Conservation (phyloP, 495 filamentous ascomycete species). For the Opeltia flavorubescens region DNA sequence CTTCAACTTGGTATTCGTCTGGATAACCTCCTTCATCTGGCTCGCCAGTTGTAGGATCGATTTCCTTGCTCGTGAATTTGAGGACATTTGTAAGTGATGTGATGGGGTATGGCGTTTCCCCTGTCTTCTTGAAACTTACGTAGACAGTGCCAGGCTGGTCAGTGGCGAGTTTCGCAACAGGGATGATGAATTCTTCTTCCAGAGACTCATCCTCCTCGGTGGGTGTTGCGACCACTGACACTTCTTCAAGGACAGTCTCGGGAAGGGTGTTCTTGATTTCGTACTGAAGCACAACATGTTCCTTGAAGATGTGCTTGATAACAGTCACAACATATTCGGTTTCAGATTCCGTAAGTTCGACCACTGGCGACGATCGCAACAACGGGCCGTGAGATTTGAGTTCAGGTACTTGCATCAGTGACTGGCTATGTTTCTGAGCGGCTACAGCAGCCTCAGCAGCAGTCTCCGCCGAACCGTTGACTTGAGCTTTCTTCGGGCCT, state of each 20-base stretch:
- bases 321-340: conserved; percentile 93
- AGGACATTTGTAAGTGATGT: conserved; percentile 81
- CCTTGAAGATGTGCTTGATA: conserved; percentile 95
- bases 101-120: conserved; percentile 47
- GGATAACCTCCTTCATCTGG: conserved; percentile 89
- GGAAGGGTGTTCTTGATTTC: conserved; percentile 95
- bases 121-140: conserved; percentile 78
- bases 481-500: conserved; percentile 60
- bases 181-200: conserved; percentile 89
- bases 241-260: conserved; percentile 78
- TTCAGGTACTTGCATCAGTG: conserved; percentile 80
- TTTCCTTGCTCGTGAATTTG: conserved; percentile 95
- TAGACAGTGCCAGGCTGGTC: conserved; percentile 86
- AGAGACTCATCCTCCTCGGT: conserved; percentile 67
- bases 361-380: conserved; percentile 73
- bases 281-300: conserved; percentile 91
- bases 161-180: conserved; percentile 61
- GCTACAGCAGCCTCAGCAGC: conserved; percentile 57
- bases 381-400: conserved; percentile 75
- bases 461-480: conserved; percentile 54
- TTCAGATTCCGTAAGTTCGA: conserved; percentile 91
- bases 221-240: conserved; percentile 75
- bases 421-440: conserved; percentile 74
- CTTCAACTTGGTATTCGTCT: conserved; percentile 93
- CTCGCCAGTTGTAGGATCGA: conserved; percentile 86